Evolutionary conservation across 345 rosid genomes (phyloP), one percentile per base, ranked within the genome.

Genomic region (Brassica rapa): DNA sequence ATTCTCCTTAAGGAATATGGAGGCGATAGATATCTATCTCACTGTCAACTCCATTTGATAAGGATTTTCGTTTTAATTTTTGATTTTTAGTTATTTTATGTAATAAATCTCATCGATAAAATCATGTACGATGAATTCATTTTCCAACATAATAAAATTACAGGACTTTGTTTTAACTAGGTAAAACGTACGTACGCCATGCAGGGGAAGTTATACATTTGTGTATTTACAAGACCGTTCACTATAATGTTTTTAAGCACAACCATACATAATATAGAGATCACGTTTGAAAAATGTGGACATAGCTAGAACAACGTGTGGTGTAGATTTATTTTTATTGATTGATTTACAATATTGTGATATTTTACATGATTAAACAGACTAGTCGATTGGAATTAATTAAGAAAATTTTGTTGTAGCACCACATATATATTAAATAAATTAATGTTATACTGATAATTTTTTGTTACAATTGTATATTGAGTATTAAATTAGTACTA

Each of bases 121-220:
- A 49, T 63, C 46, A 51, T 33, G 75, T 71, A 77, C 3, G 71
- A 71, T 70, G 66, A 15, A 77, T 64, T 77, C 60, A 12, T 77
- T 77, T 77, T 55, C 25, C 10, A 0, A n/a, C 15, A 32, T 62
- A 10, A 69, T 61, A 49, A 62, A 30, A 24, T 41, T 0, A 21
- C 62, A 1, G 0, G 49, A 62, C 35, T 6, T 59, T 41, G 14
- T 25, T 37, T 35, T 49, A 14, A 49, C 55, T 14, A 4, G 55
- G 19, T 49, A 14, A 14, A 49, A 49, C 55, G 2, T 49, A 49
- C 19, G 15, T 43, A 43, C 15, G 55, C 19, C 55, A 49, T 49
- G 55, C 53, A 46, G 53, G 21, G 21, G 21, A 19, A 19, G 21
- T 19, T 19, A 19, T 19, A 19, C 21, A 19, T 19, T 19, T 19